phyloP scores from a whole-genome alignment of 345 rosid species.

The Streptanthus diversifolius region DNA sequence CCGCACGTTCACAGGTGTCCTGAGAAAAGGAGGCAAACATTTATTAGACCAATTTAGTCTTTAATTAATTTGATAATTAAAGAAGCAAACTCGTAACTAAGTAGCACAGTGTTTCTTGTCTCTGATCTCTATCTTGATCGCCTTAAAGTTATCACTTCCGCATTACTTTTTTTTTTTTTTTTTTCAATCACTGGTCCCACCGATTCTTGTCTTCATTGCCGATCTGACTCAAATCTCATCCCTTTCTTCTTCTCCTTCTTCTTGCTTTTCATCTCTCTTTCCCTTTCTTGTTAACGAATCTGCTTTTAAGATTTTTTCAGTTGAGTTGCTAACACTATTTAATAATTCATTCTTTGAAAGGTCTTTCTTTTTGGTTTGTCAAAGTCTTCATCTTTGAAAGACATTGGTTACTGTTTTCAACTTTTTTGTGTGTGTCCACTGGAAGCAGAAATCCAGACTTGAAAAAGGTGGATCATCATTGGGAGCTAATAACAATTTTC shows the following conservation, averaged over 20 bases:
- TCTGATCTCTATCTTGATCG: constrained; percentile 19
- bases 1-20: constrained; percentile 22
- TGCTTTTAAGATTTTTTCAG: constrained; percentile 10
- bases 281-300: constrained; percentile 2
- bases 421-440: constrained; percentile 26
- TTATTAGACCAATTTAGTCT: neutral
- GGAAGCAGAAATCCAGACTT: constrained; percentile 15
- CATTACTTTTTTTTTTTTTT: neutral
- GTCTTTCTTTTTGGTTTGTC: neutral
- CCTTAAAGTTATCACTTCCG: constrained; percentile 25
- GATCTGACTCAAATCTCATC: constrained; percentile 26
- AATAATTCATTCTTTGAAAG: neutral
- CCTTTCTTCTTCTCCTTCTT: constrained; percentile 16
- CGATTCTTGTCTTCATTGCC: constrained; percentile 35
- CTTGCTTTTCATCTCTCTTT: neutral
- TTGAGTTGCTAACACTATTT: neutral
- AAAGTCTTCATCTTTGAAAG: constrained; percentile 28
- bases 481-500: constrained; percentile 21
- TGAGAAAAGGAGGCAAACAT: constrained; percentile 16
- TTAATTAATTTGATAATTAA: neutral
- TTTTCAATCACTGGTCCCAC: constrained; percentile 32
- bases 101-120: constrained; percentile 20
- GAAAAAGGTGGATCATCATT: constrained; percentile 39
- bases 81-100: neutral
- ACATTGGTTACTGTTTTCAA: constrained; percentile 12